phyloP scores from a whole-genome alignment of 202 grass and related monocot species.

The Setaria viridis region DNA sequence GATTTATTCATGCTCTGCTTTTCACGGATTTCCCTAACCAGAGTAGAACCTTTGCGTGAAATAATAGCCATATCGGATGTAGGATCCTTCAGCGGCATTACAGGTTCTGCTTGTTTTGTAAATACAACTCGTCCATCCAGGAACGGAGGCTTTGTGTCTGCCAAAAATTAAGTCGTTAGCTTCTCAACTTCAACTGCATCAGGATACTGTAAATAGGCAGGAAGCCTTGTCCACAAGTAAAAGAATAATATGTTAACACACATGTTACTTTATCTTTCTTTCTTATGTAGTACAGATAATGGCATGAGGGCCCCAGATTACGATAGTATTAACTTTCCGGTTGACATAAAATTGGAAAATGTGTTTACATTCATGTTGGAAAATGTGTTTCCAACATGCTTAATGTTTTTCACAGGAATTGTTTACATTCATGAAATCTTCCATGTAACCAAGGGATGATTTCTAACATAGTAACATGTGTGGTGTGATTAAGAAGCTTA shows the following conservation, averaged over 20 bases:
- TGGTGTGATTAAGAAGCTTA: conserved; percentile 26
- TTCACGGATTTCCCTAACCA: conserved; percentile 97
- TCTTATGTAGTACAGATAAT: conserved; percentile 6
- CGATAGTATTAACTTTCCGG: conserved; percentile 15
- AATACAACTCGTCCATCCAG: conserved; percentile 94
- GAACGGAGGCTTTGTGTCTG: conserved; percentile 97
- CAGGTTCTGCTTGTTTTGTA: conserved; percentile 96
- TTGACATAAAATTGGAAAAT: conserved; percentile 27
- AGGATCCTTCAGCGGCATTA: conserved; percentile 96
- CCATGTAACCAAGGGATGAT: conserved; percentile 1
- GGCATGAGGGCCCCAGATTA: background rate
- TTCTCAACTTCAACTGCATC: conserved; percentile 35
- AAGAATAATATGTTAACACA: conserved; percentile 17
- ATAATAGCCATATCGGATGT: conserved; percentile 99
- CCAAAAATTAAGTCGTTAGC: conserved; percentile 30
- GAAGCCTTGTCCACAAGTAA: background rate
- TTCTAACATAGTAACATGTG: conserved; percentile 6
- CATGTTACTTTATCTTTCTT: conserved; percentile 5
- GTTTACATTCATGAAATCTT: conserved; percentile 31
- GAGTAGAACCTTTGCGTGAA: conserved; percentile 85
- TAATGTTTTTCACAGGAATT: conserved; percentile 7
- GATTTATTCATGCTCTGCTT: conserved; percentile 99
- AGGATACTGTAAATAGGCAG: conserved; percentile 15
- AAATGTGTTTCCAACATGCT: conserved; percentile 19
- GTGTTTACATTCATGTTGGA: background rate